These are phyloP conservation scores for Dictyostelium brefeldianum DNA, from an alignment of 78 protist species.

Conservation along the genomic window DNA sequence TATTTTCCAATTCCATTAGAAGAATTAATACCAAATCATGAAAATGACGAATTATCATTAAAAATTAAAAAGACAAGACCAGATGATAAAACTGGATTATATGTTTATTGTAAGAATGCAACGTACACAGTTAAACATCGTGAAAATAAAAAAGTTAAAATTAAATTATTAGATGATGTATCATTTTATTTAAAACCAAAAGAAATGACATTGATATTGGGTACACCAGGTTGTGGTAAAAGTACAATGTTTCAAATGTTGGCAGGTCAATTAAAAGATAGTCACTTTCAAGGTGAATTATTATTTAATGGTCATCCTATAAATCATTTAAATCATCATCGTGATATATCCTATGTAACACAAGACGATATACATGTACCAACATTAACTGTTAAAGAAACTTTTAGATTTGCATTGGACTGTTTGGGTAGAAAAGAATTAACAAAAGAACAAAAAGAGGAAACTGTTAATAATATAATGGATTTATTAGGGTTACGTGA, in stretches of 20 bases:
- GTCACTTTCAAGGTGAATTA: slow-evolving; percentile 15
- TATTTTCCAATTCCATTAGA: slow-evolving; percentile 53
- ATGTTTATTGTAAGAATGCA: slow-evolving; percentile 45
- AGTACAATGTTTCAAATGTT: slow-evolving; percentile 51
- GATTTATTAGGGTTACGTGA: slow-evolving; percentile 30
- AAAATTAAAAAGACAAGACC: not conserved
- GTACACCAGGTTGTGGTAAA: slow-evolving; percentile 85
- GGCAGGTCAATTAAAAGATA: slow-evolving; percentile 40
- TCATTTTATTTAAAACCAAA: slow-evolving; percentile 68
- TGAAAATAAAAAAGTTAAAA: slow-evolving; percentile 2
- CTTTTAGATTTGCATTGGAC: slow-evolving; percentile 74
- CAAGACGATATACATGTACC: slow-evolving; percentile 75
- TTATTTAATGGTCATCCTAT: slow-evolving; percentile 67
- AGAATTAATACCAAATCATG: slow-evolving; percentile 2
- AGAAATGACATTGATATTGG: slow-evolving; percentile 78
- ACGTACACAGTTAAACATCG: slow-evolving; percentile 30
- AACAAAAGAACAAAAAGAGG: slow-evolving; percentile 32
- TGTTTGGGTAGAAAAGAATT: slow-evolving; percentile 13
- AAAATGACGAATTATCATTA: not conserved
- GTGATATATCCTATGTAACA: slow-evolving; percentile 53
- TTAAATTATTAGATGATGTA: slow-evolving; percentile 29
- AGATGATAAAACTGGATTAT: slow-evolving; percentile 15
- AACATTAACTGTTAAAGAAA: slow-evolving; percentile 69
- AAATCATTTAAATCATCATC: slow-evolving; percentile 48
- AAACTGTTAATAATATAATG: slow-evolving; percentile 30